Conservation (phyloP, 2,329 filamentous ascomycete genomes). For the Elsinoe batatas region DNA sequence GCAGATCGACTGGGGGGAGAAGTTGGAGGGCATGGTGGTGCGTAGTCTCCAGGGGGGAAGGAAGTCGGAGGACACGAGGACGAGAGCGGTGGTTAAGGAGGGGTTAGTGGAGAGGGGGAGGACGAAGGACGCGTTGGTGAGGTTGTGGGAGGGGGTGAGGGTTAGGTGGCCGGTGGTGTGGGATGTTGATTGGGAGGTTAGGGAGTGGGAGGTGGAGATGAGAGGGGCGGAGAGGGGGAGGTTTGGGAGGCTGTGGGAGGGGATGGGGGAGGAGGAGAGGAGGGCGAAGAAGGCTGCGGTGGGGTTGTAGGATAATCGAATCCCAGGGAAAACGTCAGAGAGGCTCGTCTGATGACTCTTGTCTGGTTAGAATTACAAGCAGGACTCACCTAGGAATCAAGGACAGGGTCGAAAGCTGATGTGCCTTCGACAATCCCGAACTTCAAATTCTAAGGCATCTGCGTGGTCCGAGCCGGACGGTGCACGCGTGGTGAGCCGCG, state of each 20-base stretch:
- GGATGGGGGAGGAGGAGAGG: not conserved
- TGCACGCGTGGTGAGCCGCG: too few species aligned
- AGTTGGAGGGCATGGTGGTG: not conserved
- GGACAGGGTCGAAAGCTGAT: too few species aligned
- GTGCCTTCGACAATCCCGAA: too few species aligned
- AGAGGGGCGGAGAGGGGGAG: not conserved
- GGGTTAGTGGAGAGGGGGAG: not conserved
- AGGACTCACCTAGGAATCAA: too few species aligned
- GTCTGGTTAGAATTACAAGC: too few species aligned
- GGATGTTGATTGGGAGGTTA: not conserved
- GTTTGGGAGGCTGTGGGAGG: not conserved
- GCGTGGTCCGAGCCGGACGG: too few species aligned
- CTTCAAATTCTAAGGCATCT: too few species aligned
- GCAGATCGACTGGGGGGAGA: not conserved
- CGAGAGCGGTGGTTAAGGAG: not conserved
- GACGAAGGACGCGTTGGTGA: not conserved
- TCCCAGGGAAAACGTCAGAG: not conserved
- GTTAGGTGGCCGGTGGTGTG: not conserved
- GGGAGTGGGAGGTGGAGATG: not conserved
- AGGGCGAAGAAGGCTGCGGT: not conserved
- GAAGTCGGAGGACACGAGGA: not conserved
- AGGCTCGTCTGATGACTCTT: too few species aligned
- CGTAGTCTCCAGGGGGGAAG: not conserved
- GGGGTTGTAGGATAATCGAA: not conserved
- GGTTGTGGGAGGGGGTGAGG: not conserved